A percentile compares a stretch with the other conserved stretches of the same genome.
phyloP scores from a whole-genome alignment of 164 flowering plant genomes.

The Hamamelis virginiana region DNA sequence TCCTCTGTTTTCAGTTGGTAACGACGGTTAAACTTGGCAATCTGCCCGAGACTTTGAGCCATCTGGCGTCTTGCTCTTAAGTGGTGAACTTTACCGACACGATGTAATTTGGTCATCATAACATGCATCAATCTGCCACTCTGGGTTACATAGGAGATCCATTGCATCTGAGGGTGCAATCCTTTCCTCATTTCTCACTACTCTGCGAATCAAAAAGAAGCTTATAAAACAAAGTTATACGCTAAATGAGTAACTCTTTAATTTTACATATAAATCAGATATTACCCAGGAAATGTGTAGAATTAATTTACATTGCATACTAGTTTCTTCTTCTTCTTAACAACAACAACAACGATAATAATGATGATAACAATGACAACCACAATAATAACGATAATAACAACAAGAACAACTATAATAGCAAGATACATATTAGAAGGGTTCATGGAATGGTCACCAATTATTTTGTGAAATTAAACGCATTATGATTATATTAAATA shows the following conservation, averaged over 20 bases:
- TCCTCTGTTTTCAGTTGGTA: conserved; percentile 39
- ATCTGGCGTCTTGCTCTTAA: conserved; percentile 71
- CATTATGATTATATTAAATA: too few species aligned
- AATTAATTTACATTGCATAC: background rate
- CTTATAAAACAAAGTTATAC: background rate
- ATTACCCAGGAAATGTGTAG: background rate
- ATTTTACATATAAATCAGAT: background rate
- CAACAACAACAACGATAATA: background rate
- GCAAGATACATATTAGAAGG: too few species aligned
- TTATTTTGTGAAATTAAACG: too few species aligned
- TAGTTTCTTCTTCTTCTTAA: background rate
- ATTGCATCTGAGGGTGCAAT: conserved; percentile 88
- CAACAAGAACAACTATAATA: too few species aligned
- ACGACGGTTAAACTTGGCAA: conserved; percentile 82
- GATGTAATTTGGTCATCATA: conserved; percentile 78
- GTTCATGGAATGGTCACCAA: too few species aligned
- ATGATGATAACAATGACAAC: background rate
- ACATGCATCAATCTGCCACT: conserved; percentile 76
- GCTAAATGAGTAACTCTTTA: background rate
- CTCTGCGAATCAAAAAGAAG: conserved; percentile 5
- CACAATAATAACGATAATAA: too few species aligned
- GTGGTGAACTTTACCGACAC: conserved; percentile 78
- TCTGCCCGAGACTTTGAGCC: conserved; percentile 68
- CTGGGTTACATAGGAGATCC: conserved; percentile 83
- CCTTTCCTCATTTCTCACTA: conserved; percentile 76